Conservation (phyloP, 2,329 filamentous ascomycete species). For the Stagonosporopsis cucurbitacearum region DNA sequence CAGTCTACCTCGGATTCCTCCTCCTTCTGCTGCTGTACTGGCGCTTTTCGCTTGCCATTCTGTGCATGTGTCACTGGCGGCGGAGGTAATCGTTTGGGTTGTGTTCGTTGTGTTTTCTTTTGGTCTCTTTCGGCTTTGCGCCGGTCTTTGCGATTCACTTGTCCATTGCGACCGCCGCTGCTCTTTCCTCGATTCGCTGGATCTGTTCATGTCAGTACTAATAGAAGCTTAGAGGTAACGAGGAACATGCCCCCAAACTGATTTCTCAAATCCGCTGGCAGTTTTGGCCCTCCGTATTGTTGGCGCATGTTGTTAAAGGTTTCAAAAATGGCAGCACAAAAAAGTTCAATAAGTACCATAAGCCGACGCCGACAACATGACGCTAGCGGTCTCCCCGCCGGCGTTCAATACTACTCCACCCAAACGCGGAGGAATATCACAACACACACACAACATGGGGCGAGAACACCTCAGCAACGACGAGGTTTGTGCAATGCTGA, state of each 20-base stretch:
- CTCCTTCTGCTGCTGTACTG: constrained; percentile 26
- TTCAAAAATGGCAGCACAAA: constrained; percentile 29
- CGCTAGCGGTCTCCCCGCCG: constrained; percentile 28
- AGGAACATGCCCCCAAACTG: constrained; percentile 48
- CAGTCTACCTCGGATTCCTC: constrained; percentile 36
- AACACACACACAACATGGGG: constrained; percentile 49
- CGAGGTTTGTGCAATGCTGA: constrained; percentile 58
- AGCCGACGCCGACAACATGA: constrained; percentile 19
- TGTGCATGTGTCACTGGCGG: constrained; percentile 22
- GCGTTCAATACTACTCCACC: constrained; percentile 21
- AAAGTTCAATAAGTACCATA: constrained; percentile 36
- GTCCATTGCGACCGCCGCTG: constrained; percentile 36
- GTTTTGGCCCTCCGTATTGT: constrained; percentile 50
- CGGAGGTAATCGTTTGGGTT: constrained; percentile 9
- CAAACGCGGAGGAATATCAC: constrained; percentile 33
- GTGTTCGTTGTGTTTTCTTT: constrained; percentile 60
- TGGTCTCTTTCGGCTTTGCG: constrained; percentile 70
- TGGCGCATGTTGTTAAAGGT: constrained; percentile 46
- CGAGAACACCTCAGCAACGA: constrained; percentile 65
- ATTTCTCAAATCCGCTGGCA: constrained; percentile 55
- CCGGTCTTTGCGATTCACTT: constrained; percentile 65
- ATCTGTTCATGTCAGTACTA: constrained; percentile 28
- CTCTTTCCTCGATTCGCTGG: constrained; percentile 34
- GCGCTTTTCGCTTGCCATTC: constrained; percentile 23
- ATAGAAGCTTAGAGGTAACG: neutral